Evolutionary conservation across 306 rosid genomes (phyloP).

Genomic region (Glycine tomentella): DNA sequence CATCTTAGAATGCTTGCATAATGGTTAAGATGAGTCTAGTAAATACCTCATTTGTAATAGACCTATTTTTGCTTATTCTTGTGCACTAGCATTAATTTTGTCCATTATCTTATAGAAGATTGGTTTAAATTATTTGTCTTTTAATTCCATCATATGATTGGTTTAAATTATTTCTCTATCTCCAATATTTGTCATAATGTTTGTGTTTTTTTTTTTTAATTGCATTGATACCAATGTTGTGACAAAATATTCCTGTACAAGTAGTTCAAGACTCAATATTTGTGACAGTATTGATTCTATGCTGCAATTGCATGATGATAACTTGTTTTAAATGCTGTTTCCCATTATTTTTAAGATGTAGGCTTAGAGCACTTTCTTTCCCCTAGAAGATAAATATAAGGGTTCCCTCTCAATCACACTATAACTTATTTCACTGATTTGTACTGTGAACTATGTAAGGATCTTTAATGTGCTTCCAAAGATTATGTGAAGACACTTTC

Average conservation of each 20-base stretch:
- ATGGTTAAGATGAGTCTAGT: conserved; percentile 28
- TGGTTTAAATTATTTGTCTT: conserved; percentile 5
- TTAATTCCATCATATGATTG: neutral
- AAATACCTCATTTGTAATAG: conserved; percentile 22
- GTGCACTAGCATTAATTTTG: conserved; percentile 1
- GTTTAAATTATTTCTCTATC: neutral
- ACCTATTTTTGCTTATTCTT: conserved; percentile 6
- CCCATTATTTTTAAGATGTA: conserved; percentile 27
- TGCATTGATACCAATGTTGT: conserved; percentile 14
- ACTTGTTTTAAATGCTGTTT: conserved; percentile 17
- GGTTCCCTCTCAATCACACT: conserved; percentile 21
- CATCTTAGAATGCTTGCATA: conserved; percentile 7
- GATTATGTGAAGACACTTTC: conserved; percentile 29
- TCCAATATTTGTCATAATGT: neutral
- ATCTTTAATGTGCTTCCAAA: conserved; percentile 39
- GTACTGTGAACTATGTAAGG: conserved; percentile 45
- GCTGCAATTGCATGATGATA: conserved; percentile 15
- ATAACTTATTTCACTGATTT: conserved; percentile 34
- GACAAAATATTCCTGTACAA: neutral
- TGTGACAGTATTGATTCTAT: neutral
- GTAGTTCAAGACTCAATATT: no score
- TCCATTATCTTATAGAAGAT: conserved; percentile 20
- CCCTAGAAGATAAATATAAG: conserved; percentile 26
- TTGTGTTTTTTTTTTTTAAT: neutral
- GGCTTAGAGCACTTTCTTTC: conserved; percentile 19